Percentiles rank a stretch among this genome's conserved stretches.
Conservation (phyloP, 2,329 filamentous ascomycete species). For the Talaromyces rugulosus region DNA sequence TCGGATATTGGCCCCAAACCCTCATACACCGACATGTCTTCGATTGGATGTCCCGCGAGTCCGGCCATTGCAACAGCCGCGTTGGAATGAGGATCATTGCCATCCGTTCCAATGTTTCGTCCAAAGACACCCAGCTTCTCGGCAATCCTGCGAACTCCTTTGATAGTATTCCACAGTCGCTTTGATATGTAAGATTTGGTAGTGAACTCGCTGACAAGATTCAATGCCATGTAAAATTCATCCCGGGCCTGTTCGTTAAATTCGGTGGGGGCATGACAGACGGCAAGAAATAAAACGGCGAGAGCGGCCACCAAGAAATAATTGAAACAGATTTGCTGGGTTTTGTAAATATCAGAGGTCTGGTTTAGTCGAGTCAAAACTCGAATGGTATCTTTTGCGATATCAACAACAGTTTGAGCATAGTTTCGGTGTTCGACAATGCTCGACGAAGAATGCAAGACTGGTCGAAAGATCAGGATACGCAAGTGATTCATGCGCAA, state of each 20-base stretch:
- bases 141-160: conserved; percentile 59
- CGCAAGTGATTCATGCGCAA: conserved; percentile 85
- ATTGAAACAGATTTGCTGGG: conserved; percentile 62
- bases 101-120: conserved; percentile 33
- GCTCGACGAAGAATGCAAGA: conserved; percentile 77
- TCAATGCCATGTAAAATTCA: conserved; percentile 64
- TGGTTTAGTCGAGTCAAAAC: conserved; percentile 59
- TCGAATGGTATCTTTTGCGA: conserved; percentile 62
- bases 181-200: conserved; percentile 59
- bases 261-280: conserved; percentile 59
- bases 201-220: conserved; percentile 59
- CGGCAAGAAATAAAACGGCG: conserved; percentile 61
- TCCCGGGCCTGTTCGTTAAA: conserved; percentile 60
- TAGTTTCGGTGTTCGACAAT: conserved; percentile 72
- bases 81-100: conserved; percentile 55
- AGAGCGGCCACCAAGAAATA: conserved; percentile 63
- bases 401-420: conserved; percentile 64
- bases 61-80: conserved; percentile 64
- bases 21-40: conserved; percentile 51
- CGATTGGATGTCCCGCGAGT: conserved; percentile 58
- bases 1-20: conserved; percentile 31
- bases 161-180: conserved; percentile 61
- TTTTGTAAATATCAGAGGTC: conserved; percentile 59
- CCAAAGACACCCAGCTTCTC: conserved; percentile 55
- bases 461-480: conserved; percentile 81